Base-by-base conservation (phyloP, 306 rosid genomes). In the Malus sylvestris region DNA sequence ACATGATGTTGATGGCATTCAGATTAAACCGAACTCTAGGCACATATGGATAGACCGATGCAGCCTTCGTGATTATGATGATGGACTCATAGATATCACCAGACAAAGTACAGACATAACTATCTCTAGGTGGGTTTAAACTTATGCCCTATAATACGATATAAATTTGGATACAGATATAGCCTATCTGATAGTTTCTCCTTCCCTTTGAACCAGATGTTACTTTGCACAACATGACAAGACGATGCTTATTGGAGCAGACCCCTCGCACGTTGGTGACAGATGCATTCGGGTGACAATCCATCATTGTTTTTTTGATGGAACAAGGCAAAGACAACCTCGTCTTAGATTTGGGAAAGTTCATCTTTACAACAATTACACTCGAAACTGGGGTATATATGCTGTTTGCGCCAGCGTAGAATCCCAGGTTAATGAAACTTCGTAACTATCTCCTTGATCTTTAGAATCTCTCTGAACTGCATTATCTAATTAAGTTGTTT, bases 231-330 rank as follows among this genome's bases (percentile, higher is more conserved):
- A 73, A 44, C 86, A 82, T 57, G 86, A 82, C 79, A 82, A 82
- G 80, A 82, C 83, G 6, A 78, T 82, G 86, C 86, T 82, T 23
- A 82, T 82, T 44, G 86, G 86, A 71, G 86, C 83, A 2, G 86
- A 82, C 74, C 65, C 83, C 55, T 74, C 86, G 13, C 86, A 82
- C 35, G 12, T 63, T 78, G 86, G 80, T 25, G 86, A 82, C 19
- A 74, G 83, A 70, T 82, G 86, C 80, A 78, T 82, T 74, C 80
- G 80, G 38, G 86, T 82, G 27, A 82, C 86, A 38, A 82, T 82
- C 45, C 86, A 82, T 64, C 83, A 82, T 78, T 82, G 83, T 57
- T 78, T 82, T 18, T 82, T 82, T 45, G 86, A 82, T 0, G 86
- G 82, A 53, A 82, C 86, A 30, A 71, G 82, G 70, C 86, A 82